A percentile compares a stretch with the other conserved stretches of the same genome.
phyloP scores from a whole-genome alignment of 108 stramenopile genomes.

The Pinguiococcus pyrenoidosus region DNA sequence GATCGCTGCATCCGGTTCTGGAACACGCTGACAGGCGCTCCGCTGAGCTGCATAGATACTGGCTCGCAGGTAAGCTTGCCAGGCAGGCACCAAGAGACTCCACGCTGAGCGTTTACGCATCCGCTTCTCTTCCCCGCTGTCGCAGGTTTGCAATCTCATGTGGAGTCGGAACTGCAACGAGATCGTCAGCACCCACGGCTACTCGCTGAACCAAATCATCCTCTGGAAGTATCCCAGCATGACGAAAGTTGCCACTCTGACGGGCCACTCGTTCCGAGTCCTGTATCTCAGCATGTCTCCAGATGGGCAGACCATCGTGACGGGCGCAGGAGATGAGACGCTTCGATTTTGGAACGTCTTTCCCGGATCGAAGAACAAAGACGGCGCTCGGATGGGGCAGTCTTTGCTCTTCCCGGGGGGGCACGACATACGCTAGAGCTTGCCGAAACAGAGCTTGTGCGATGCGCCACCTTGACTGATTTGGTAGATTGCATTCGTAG shows the following conservation, averaged over 20 bases:
- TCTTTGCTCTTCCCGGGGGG: conserved; percentile 25
- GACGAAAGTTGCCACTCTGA: conserved; percentile 86
- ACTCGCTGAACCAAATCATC: conserved; percentile 63
- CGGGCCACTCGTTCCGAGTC: conserved; percentile 83
- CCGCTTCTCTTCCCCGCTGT: background rate
- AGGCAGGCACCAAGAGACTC: background rate
- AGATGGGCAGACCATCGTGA: conserved; percentile 90
- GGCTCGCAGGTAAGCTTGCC: conserved; percentile 44
- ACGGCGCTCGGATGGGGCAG: conserved; percentile 14
- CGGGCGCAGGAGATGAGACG: conserved; percentile 97
- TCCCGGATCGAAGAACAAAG: conserved; percentile 49
- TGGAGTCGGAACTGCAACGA: conserved; percentile 93
- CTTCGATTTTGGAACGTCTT: conserved; percentile 99
- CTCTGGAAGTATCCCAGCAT: conserved; percentile 75
- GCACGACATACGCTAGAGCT: conserved; percentile 23
- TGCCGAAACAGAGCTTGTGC: no score
- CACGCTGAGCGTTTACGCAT: background rate
- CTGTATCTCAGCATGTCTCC: conserved; percentile 90
- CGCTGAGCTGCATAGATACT: conserved; percentile 78
- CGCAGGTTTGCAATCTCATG: conserved; percentile 89
- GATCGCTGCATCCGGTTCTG: conserved; percentile 95
- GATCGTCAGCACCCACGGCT: conserved; percentile 96
- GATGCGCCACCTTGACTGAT: no score
- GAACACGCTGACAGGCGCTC: conserved; percentile 75
- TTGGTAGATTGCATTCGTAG: no score